Conservation (phyloP, 2,329 filamentous ascomycete genomes). For the Alternaria incomplexa region DNA sequence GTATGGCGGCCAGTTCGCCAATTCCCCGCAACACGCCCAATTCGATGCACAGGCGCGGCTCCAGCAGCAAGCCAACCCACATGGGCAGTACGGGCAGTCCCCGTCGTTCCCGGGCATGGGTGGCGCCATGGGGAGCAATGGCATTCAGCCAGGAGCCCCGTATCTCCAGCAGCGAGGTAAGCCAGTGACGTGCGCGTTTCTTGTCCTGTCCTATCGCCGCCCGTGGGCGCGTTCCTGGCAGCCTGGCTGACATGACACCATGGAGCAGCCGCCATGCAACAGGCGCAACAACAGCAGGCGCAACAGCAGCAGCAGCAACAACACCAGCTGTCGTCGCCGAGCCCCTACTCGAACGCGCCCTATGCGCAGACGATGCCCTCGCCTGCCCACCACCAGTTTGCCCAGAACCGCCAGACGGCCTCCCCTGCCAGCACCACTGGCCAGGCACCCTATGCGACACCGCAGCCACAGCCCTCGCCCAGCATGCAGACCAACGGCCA, state of each 20-base stretch:
- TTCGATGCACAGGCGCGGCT: conserved; percentile 45
- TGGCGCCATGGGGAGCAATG: conserved; percentile 18
- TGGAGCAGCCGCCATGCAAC: conserved; percentile 34
- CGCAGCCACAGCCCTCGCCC: conserved; percentile 42
- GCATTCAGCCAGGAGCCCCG: conserved; percentile 44
- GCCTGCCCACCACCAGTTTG: conserved; percentile 44
- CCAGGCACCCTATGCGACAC: conserved; percentile 43
- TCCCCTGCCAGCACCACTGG: conserved; percentile 37
- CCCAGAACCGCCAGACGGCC: conserved; percentile 47
- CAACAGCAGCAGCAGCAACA: conserved; percentile 40
- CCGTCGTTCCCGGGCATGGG: conserved; percentile 30
- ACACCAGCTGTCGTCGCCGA: conserved; percentile 46
- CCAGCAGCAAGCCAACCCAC: conserved; percentile 38
- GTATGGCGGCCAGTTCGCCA: conserved; percentile 42
- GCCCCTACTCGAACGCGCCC: conserved; percentile 48
- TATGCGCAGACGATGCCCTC: conserved; percentile 48
- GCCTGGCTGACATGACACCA: conserved; percentile 19
- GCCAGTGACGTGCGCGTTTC: conserved; percentile 27
- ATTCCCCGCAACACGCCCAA: conserved; percentile 42
- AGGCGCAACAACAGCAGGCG: conserved; percentile 34
- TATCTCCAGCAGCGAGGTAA: conserved; percentile 48
- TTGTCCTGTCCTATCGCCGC: conserved; percentile 20
- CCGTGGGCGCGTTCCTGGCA: conserved; percentile 16
- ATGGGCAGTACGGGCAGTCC: conserved; percentile 44
- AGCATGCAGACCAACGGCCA: conserved; percentile 42